Base-by-base conservation (phyloP, 352 stramenopile species). In the Pythium aquatile region DNA sequence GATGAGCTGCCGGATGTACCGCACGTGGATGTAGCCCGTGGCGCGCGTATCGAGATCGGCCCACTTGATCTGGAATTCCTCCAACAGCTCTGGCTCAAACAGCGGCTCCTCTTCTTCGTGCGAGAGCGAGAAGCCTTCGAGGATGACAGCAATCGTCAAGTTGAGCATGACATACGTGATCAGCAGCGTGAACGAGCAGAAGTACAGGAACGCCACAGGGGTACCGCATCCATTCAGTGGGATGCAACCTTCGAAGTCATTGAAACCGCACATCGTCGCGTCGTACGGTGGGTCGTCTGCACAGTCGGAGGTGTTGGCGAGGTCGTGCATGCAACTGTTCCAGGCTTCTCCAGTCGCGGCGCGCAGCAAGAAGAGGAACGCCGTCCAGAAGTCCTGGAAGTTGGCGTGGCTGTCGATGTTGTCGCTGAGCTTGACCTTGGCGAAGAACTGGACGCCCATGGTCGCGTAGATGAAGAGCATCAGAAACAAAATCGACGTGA, bases 401-500 rank as follows among this genome's bases (percentile, higher is more conserved):
- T 98, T 98, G 28, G 88, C 82, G 55, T 97, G 88, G 11, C 70
- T 66, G 63, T 97, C 85, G 46, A 98, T 80, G 49, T 89, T 89
- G 30, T 79, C 68, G 0, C 48, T 66, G 46, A 95, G 66, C 28
- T 78, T 78, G 3, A 98, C 79, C 29, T 91, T 97, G 20, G 88
- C 90, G 66, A 97, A 98, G 30, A 98, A 78, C 74, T 98, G 88
- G 17, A 98, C 86, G 1, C 91, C 91, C 80, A 97, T 89, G 0
- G 94, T 93, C 46, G 93, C 77, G 67, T 96, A 98, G 59, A 98
- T 98, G 75, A 98, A 98, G 16, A 97, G 74, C 71, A 98, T 87
- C 7, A 98, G 70, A 28, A 98, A 88, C 28, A 98, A 58, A 37
- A 98, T 89, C 6, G 79, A 90, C 30, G 83, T 91, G 60, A 98